Base-by-base conservation (phyloP, 805 yeast species). In the Maudiozyma serrabonitensis region DNA sequence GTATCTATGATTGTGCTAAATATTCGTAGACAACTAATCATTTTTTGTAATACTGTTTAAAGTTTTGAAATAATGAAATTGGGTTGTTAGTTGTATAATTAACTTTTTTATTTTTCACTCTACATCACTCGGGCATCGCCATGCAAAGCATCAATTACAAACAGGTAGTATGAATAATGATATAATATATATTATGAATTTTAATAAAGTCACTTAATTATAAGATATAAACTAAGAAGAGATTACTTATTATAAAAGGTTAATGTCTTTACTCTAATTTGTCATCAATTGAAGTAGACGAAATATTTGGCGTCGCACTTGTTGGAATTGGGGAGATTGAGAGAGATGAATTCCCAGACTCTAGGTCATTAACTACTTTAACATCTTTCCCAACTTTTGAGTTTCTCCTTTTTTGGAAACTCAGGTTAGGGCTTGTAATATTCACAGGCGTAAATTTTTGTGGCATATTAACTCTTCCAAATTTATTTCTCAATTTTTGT, bases 361-460 rank as follows among this genome's bases (percentile, higher is more conserved):
- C 46, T 5, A 32, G 19, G 8, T 26, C 46, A 21, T 26, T 35
- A 9, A 7, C n/a, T 8, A 23, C 41, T 8, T 16, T 23, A 1
- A 18, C 28, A 21, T 40, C 40, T 31, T 23, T 49, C 16, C 25
- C 25, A 15, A 26, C 42, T 46, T 16, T 31, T 40, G 45, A 35
- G 38, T 28, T 7, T 50, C 48, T 41, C 51, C 54, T 34, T 52
- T 46, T 59, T 38, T 60, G 58, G 51, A 62, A 66, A 12, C 64
- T 60, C 40, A 64, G 47, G 41, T 63, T 66, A 0, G 89, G 89
- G 64, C 90, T 83, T 2, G 89, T 80, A 46, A 87, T 85, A 62
- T 85, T 87, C 16, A 87, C 95, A 0, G 96, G 95, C 4, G 91
- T 87, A 61, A 87, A 87, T 64, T 82, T 84, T 75, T 88, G 86